Conservation (phyloP, 2,329 filamentous ascomycete genomes). For the Scolecobasidium constrictum region DNA sequence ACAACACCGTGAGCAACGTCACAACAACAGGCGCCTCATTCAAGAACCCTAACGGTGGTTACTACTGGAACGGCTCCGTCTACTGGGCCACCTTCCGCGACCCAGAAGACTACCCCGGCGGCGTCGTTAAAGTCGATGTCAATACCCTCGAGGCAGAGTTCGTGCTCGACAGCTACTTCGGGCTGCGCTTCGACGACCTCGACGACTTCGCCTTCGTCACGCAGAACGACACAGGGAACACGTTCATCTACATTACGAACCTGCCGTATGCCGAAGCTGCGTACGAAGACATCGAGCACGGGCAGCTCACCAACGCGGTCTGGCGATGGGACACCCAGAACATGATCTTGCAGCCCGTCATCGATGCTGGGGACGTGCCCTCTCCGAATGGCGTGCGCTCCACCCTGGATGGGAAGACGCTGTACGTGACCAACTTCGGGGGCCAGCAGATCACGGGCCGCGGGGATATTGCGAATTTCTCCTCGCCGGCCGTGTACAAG, state of each 20-base stretch:
- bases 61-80: conserved; percentile 15
- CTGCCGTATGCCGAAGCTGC: not conserved
- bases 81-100: conserved; percentile 13
- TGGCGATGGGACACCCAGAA: conserved; percentile 5
- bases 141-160: conserved; percentile 8
- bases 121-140: conserved; percentile 10
- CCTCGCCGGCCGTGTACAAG: not conserved
- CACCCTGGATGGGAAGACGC: not conserved
- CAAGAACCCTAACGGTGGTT: conserved; percentile 16
- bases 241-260: conserved; percentile 12
- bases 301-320: conserved; percentile 1
- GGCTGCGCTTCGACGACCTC: conserved; percentile 11
- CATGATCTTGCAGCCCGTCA: conserved; percentile 3
- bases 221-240: conserved; percentile 5
- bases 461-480: not conserved
- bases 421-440: conserved; percentile 1
- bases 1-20: not conserved
- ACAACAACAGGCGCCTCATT: not conserved
- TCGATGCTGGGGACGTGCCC: not conserved
- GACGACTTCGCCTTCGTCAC: conserved; percentile 11
- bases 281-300: not conserved
- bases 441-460: not conserved
- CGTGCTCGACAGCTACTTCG: conserved; percentile 12
- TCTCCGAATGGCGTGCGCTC: conserved; percentile 1
- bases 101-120: conserved; percentile 12